These are phyloP conservation scores for Fraxinus nigra DNA, from an alignment of 305 asterid genomes.

Conservation along the genomic window DNA sequence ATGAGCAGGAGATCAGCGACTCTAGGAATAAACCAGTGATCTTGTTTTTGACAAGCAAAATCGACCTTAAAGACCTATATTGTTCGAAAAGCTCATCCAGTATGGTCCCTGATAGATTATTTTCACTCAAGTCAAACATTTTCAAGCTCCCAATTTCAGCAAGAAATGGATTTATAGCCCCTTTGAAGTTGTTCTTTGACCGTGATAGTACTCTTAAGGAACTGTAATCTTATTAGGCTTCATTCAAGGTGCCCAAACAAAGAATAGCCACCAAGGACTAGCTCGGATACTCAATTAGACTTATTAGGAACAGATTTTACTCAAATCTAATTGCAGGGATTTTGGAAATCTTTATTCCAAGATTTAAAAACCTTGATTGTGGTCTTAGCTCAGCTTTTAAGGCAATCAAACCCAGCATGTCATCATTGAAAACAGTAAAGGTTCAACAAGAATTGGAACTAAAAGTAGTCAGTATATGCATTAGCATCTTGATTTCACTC, in stretches of 20 bases:
- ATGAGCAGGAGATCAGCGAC: constrained; percentile 51
- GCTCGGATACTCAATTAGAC: constrained; percentile 58
- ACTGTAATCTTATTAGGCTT: constrained; percentile 49
- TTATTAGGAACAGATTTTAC: constrained; percentile 48
- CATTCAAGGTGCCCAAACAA: constrained; percentile 67
- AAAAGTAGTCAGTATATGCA: background rate
- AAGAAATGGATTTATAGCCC: constrained; percentile 48
- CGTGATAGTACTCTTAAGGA: constrained; percentile 42
- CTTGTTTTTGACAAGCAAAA: constrained; percentile 62
- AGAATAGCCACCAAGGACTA: constrained; percentile 47
- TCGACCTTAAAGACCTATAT: constrained; percentile 48
- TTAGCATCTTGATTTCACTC: background rate
- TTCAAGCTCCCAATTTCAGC: constrained; percentile 44
- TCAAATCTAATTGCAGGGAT: constrained; percentile 66
- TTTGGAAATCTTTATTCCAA: background rate
- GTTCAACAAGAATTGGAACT: background rate
- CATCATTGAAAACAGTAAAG: background rate
- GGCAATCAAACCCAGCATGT: background rate
- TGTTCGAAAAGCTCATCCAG: constrained; percentile 60
- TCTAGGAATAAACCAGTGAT: constrained; percentile 57
- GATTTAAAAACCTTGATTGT: background rate
- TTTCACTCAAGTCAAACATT: constrained; percentile 58
- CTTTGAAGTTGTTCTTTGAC: constrained; percentile 62
- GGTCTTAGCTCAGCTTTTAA: background rate
- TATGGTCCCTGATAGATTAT: constrained; percentile 47